phyloP scores from a whole-genome alignment of 108 stramenopile species.

The Pseudonitzschia pungens region DNA sequence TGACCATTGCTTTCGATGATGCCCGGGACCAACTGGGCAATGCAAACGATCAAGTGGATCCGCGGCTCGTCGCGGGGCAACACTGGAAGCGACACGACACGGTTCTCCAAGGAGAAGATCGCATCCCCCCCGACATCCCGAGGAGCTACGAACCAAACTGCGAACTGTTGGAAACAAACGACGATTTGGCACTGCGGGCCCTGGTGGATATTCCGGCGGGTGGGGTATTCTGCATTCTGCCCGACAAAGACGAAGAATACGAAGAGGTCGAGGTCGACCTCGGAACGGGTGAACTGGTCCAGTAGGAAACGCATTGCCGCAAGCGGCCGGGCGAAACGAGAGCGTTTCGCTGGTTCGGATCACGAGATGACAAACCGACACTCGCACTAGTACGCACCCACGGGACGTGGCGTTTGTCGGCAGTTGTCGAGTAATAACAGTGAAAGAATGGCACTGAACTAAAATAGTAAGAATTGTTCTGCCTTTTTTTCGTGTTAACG shows the following conservation, averaged over 20 bases:
- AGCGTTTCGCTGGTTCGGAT: too few relatives aligned
- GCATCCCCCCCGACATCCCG: constrained; percentile 20
- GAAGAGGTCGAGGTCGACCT: constrained; percentile 32
- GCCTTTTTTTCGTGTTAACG: too few relatives aligned
- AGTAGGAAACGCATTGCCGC: too few relatives aligned
- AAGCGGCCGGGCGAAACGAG: too few relatives aligned
- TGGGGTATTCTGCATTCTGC: constrained; percentile 16
- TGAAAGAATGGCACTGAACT: too few relatives aligned
- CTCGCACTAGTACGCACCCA: too few relatives aligned
- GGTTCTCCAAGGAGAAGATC: constrained; percentile 13
- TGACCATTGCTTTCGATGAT: constrained; percentile 16
- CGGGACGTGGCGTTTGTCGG: too few relatives aligned
- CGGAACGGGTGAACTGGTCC: constrained; percentile 15
- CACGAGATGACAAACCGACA: too few relatives aligned
- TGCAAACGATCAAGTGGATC: constrained; percentile 15
- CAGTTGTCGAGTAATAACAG: too few relatives aligned
- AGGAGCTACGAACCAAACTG: constrained; percentile 26
- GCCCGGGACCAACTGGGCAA: constrained; percentile 15
- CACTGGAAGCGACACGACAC: constrained; percentile 4
- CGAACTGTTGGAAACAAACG: constrained; percentile 5
- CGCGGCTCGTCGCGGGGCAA: constrained; percentile 4
- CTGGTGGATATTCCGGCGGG: constrained; percentile 6
- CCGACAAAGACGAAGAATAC: constrained; percentile 30
- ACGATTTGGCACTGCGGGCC: constrained; percentile 5
- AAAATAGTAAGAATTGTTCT: too few relatives aligned